These are phyloP conservation scores for Colletotrichum coccodes DNA, from an alignment of 2,329 filamentous ascomycete species.

Conservation along the genomic window DNA sequence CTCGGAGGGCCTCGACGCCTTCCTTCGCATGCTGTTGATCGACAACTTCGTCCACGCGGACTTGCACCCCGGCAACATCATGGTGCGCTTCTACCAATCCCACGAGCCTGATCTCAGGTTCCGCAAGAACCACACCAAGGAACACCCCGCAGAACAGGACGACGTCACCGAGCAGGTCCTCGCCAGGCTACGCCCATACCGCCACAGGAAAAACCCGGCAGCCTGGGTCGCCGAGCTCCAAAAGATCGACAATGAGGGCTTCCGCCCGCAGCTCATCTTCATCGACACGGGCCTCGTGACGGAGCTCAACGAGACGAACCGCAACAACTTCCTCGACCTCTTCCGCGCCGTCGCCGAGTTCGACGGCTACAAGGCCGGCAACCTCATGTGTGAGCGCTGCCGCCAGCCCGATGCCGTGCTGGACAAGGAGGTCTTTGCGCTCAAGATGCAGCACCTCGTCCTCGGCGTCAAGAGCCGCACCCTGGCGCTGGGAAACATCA, in stretches of 20 bases:
- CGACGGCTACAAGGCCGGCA: slow-evolving; percentile 93
- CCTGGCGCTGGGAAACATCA: slow-evolving; percentile 91
- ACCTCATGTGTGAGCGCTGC: slow-evolving; percentile 96
- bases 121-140: slow-evolving; percentile 38
- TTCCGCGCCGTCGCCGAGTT: slow-evolving; percentile 98
- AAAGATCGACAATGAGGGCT: slow-evolving; percentile 86
- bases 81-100: slow-evolving; percentile 97
- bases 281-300: slow-evolving; percentile 97
- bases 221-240: slow-evolving; percentile 81
- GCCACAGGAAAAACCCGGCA: slow-evolving; percentile 66
- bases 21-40: slow-evolving; percentile 94
- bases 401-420: slow-evolving; percentile 91
- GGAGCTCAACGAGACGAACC: slow-evolving; percentile 87
- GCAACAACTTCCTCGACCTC: slow-evolving; percentile 91
- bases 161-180: slow-evolving; percentile 92
- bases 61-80: slow-evolving; percentile 97
- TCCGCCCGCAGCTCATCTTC: slow-evolving; percentile 93
- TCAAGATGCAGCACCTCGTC: slow-evolving; percentile 97
- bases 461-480: slow-evolving; percentile 90
- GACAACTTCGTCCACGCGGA: slow-evolving; percentile 99
- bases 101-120: slow-evolving; percentile 72
- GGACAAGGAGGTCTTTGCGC: slow-evolving; percentile 88
- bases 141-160: slow-evolving; percentile 57
- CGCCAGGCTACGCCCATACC: slow-evolving; percentile 79
- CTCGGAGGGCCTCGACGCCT: slow-evolving; percentile 93